Conservation (phyloP, 2,329 filamentous ascomycete species). For the Diaporthe aspalathi region DNA sequence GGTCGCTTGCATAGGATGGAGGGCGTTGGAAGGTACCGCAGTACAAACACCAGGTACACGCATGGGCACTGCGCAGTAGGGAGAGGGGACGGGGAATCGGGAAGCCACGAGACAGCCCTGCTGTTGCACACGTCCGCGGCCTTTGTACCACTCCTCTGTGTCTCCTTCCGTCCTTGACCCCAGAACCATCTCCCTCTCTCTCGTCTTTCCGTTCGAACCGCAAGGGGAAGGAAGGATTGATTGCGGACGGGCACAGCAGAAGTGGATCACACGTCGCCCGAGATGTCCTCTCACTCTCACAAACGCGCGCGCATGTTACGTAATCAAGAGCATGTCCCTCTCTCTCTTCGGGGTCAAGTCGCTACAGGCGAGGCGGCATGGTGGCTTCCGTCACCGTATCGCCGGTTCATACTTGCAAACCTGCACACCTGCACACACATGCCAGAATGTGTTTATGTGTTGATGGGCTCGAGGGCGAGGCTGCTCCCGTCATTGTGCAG, state of each 20-base stretch:
- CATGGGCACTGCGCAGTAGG: too few species aligned
- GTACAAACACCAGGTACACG: neutral
- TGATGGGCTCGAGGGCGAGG: conserved; percentile 5
- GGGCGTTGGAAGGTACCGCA: too few species aligned
- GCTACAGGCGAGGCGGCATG: neutral
- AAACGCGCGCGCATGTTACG: conserved; percentile 27
- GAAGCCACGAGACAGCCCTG: conserved; percentile 35
- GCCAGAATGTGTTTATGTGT: neutral
- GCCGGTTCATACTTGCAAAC: neutral
- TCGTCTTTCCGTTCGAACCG: too few species aligned
- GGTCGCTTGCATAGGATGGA: neutral
- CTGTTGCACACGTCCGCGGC: conserved; percentile 4
- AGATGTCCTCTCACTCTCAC: neutral
- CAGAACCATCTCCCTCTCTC: neutral
- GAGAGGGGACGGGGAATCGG: neutral
- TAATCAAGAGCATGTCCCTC: neutral
- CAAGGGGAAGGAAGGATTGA: conserved; percentile 7
- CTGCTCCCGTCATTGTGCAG: conserved; percentile 18
- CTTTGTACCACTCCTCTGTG: conserved; percentile 1
- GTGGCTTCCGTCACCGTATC: neutral
- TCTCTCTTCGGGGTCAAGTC: neutral
- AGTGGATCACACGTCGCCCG: neutral
- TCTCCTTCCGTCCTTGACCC: neutral
- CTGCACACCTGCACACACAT: conserved; percentile 17
- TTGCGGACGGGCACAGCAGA: neutral